A percentile compares a stretch with the other conserved stretches of the same genome.
phyloP scores from a whole-genome alignment of 192 early-diverging fungal genomes.

The Backusella circina region DNA sequence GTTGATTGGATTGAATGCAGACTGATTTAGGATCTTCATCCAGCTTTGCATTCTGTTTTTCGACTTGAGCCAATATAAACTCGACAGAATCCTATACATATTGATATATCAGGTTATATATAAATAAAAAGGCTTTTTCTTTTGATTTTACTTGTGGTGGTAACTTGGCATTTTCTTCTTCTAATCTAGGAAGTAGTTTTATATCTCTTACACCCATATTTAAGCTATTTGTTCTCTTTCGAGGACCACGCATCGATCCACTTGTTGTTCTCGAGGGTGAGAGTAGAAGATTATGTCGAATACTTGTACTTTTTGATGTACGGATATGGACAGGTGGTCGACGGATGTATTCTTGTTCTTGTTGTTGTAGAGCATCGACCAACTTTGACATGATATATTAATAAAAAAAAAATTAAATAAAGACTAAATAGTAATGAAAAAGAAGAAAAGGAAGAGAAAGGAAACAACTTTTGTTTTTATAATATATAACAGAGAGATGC shows the following conservation, averaged over 20 bases:
- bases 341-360: not conserved
- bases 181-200: slow-evolving; percentile 39
- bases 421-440: too few species aligned
- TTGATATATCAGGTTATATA: not conserved
- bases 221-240: slow-evolving; percentile 11
- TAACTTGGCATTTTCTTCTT: slow-evolving; percentile 54
- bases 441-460: not conserved
- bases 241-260: not conserved
- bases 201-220: not conserved
- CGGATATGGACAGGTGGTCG: slow-evolving; percentile 2
- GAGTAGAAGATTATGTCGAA: slow-evolving; percentile 5
- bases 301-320: slow-evolving; percentile 2
- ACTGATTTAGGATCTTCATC: slow-evolving; percentile 54
- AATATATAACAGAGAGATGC: not conserved
- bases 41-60: slow-evolving; percentile 50
- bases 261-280: slow-evolving; percentile 6
- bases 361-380: not conserved
- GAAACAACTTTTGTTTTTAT: not conserved
- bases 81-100: slow-evolving; percentile 41
- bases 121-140: not conserved
- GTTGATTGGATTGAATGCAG: slow-evolving; percentile 50
- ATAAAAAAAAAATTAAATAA: not conserved
- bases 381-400: slow-evolving; percentile 7
- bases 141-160: slow-evolving; percentile 45
- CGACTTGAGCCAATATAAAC: slow-evolving; percentile 53